phyloP scores from a whole-genome alignment of 2,329 filamentous ascomycete genomes.

The Byssoonygena ceratinophila region DNA sequence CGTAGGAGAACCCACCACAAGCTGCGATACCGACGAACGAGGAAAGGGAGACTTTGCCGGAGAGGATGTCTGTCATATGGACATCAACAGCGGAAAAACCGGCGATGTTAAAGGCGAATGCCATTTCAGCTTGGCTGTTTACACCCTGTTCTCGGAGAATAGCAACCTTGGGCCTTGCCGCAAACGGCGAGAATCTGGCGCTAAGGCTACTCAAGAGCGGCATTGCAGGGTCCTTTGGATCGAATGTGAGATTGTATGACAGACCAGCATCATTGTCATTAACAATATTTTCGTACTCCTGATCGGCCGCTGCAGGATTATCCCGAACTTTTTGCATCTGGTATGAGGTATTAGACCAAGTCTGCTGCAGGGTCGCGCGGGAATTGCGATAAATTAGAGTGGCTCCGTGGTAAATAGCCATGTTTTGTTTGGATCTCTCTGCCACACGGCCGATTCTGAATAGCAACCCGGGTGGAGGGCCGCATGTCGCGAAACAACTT shows the following conservation, averaged over 20 bases:
- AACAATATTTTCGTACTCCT: slow-evolving; percentile 64
- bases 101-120: slow-evolving; percentile 83
- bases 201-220: slow-evolving; percentile 56
- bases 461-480: slow-evolving; percentile 69
- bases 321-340: slow-evolving; percentile 86
- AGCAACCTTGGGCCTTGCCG: slow-evolving; percentile 63
- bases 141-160: slow-evolving; percentile 93
- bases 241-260: slow-evolving; percentile 70
- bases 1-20: slow-evolving; percentile 95
- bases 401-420: slow-evolving; percentile 63
- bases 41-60: slow-evolving; percentile 64
- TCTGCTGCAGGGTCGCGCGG: slow-evolving; percentile 66
- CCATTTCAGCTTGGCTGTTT: slow-evolving; percentile 95
- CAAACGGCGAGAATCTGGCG: slow-evolving; percentile 45
- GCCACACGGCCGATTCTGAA: slow-evolving; percentile 73
- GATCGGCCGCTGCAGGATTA: slow-evolving; percentile 75
- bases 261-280: slow-evolving; percentile 73
- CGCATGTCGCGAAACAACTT: slow-evolving; percentile 81
- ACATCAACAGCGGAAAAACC: slow-evolving; percentile 89
- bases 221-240: slow-evolving; percentile 64
- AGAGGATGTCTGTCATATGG: slow-evolving; percentile 88
- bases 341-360: slow-evolving; percentile 80
- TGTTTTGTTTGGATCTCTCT: slow-evolving; percentile 56
- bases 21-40: slow-evolving; percentile 81
- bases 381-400: slow-evolving; percentile 58